Evolutionary conservation across 345 rosid species (phyloP), one percentile per base, ranked within the genome.

Genomic region (Populus ilicifolia): DNA sequence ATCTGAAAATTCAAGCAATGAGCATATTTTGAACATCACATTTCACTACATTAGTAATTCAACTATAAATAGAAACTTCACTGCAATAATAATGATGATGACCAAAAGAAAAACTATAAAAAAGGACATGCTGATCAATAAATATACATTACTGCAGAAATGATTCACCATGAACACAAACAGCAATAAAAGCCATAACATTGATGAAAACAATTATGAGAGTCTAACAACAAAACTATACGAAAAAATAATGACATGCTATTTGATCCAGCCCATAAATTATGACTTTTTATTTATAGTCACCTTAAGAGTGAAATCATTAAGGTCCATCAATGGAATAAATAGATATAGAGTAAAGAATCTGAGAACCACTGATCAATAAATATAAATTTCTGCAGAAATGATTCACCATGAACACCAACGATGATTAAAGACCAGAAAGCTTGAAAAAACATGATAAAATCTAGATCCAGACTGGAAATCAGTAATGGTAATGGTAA

Each of bases 1-100:
- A 96, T 96, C 98, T 93, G 91, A 82, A 83, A 77, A 77, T 67
- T 62, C 67, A 86, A 79, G 76, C 63, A 80, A 75, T 38, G 77
- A 52, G 67, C 25, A 56, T 76, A 65, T 66, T 67, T 74, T 75
- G 38, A 46, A 69, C 29, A 35, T 50, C 27, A 44, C 17, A 5
- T 52, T 8, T 54, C 23, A 69, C 6, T 23, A 72, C 43, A 69
- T 38, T 33, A 61, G 27, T 66, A 44, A 44, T 54, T 54, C 36
- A 70, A 50, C 67, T 33, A 66, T 29, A 25, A 52, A 62, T 65
- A 76, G 69, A 76, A 69, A 44, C 70, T 23, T 52, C 38, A 21
- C 21, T 67, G 16, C 63, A 41, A 10, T 41, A 41, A 41, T 41
- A 41, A 41, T 12, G 44, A 41, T 0, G 12, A 33, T 30, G 2